Percentiles rank a stretch among this genome's conserved stretches.
Evolutionary conservation across 2,329 filamentous ascomycete genomes (phyloP).

Genomic region (Lomentospora prolificans): DNA sequence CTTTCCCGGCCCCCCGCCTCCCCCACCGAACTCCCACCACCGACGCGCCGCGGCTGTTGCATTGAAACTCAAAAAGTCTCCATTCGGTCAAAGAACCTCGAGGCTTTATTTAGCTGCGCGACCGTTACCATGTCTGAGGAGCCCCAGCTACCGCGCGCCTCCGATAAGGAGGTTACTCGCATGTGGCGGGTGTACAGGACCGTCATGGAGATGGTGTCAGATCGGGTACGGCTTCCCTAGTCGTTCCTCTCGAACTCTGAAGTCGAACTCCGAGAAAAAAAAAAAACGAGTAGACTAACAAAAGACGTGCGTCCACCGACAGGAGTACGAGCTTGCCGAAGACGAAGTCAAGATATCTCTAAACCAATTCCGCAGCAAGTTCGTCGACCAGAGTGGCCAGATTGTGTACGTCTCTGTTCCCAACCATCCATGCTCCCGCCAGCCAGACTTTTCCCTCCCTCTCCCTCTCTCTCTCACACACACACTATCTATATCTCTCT

Average conservation of each 20-base stretch:
- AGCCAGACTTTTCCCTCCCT: background rate
- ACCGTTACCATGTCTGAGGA: conserved; percentile 32
- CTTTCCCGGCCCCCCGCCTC: background rate
- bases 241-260: background rate
- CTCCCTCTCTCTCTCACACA: background rate
- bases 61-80: too few relatives aligned
- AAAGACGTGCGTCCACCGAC: conserved; percentile 9
- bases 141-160: conserved; percentile 26
- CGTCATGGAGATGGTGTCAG: conserved; percentile 86
- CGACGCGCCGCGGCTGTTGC: background rate
- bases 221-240: conserved; percentile 59
- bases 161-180: conserved; percentile 44
- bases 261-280: background rate
- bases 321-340: conserved; percentile 91
- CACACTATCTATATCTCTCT: too few relatives aligned
- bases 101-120: too few relatives aligned
- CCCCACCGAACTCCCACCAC: too few relatives aligned
- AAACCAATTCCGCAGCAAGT: conserved; percentile 67
- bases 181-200: conserved; percentile 94
- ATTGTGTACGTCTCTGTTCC: conserved; percentile 53
- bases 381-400: conserved; percentile 60
- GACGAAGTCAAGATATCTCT: conserved; percentile 82
- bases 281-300: background rate
- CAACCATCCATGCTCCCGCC: background rate
- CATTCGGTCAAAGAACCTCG: too few relatives aligned